Base-by-base conservation (phyloP, 2,329 filamentous ascomycete species). In the Scolecobasidium constrictum region DNA sequence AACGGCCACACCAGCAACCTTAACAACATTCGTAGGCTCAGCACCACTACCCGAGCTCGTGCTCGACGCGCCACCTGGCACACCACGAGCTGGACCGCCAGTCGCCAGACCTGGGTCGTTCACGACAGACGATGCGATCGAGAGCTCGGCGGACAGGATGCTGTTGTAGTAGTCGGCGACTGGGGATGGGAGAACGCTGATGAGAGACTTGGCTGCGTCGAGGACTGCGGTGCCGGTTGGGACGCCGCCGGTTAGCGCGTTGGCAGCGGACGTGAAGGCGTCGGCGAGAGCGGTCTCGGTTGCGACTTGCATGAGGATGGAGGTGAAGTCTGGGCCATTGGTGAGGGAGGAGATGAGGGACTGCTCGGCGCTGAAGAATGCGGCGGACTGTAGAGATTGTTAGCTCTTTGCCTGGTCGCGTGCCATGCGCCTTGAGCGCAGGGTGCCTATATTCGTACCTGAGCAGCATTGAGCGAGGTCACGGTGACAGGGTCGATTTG, bases 191-290 rank as follows among this genome's bases (percentile, higher is more conserved):
- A 44, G 42, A 7, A 21, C 18, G 17, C 16, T 18, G 35, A 44
- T 44, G 21, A 39, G n/a, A 2, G 35, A 38, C 5, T 41, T 42
- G n/a, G 42, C 42, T 6, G 15, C 13, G n/a, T 31, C 42, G 19
- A 44, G 26, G 21, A 19, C 36, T 3, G 6, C 34, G 17, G 21
- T 28, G 18, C 35, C 18, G 17, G 34, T 37, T 19, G 42, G 42
- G 6, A 12, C 13, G 7, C 23, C 15, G 3, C 20, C 5, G 15
- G 35, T 16, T 6, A 44, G 21, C 11, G 35, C 35, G 9, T 15
- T 22, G 16, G 42, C 42, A 6, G 36, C 42, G 9, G 42, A 44
- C n/a, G 42, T 44, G 42, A 44, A 44, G 17, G 35, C 35, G 23
- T 20, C 36, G 15, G 39, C 20, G 18, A 16, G 35, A 2, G 34